Conservation (phyloP, 2,329 filamentous ascomycete species). For the Rhynchosporium agropyri region DNA sequence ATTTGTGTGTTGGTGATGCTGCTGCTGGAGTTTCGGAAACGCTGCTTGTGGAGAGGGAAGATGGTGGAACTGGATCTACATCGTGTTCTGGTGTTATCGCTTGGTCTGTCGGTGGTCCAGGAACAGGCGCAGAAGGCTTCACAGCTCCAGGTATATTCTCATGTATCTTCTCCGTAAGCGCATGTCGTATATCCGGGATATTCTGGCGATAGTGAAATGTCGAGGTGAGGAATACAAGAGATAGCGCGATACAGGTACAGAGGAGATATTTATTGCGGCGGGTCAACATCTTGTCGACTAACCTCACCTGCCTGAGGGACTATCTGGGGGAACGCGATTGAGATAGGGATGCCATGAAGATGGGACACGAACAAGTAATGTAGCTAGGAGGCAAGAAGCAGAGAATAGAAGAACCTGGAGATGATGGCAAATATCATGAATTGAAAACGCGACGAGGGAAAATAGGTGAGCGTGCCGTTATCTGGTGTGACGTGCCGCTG, state of each 20-base stretch:
- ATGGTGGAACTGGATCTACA: background rate
- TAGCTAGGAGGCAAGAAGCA: background rate
- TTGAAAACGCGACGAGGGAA: no score
- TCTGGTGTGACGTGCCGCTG: no score
- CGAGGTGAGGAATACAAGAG: constrained; percentile 23
- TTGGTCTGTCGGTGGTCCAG: background rate
- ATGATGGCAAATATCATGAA: background rate
- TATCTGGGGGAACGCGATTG: background rate
- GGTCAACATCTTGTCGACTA: constrained; percentile 16
- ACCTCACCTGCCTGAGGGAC: background rate
- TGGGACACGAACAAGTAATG: background rate
- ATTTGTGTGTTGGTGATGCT: constrained; percentile 6
- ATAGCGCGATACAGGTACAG: constrained; percentile 11
- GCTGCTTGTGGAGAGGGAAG: background rate
- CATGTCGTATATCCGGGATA: background rate
- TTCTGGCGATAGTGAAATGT: constrained; percentile 17
- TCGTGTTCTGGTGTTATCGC: background rate
- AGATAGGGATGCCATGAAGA: background rate
- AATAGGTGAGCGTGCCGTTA: no score
- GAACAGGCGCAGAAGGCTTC: background rate
- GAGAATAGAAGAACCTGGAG: background rate
- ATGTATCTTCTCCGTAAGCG: constrained; percentile 12
- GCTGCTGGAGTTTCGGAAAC: background rate
- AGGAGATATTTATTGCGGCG: constrained; percentile 22
- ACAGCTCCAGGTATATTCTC: constrained; percentile 5